Evolutionary conservation across 2,329 filamentous ascomycete species (phyloP), one percentile per base, ranked within the genome.

Genomic region (Sclerotinia subarctica): DNA sequence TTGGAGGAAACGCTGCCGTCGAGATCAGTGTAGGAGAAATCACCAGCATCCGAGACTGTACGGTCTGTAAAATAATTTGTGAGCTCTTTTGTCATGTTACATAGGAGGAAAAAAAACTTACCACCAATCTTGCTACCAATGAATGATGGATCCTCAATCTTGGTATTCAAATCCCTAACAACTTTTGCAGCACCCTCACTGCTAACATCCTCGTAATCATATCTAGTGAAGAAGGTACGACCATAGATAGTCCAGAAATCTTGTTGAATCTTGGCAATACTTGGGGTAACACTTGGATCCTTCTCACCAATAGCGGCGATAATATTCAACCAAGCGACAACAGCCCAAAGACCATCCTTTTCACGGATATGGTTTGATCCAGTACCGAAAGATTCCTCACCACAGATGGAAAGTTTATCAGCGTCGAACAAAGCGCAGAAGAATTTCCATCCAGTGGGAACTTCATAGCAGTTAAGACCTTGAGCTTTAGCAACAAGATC

Each of bases 381-480:
- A 15, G 95, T 99, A 73, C 95, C 95, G 80, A 99, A 99, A 72
- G 91, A 95, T 85, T 99, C 95, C 82, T 99, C 95, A 69, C 95
- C 95, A 78, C 95, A 99, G 79, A 99, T 99, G 77, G 95, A 97
- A 78, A 97, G 90, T 85, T 96, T 97, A 82, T 96, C 85, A 73
- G 92, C 90, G 77, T 97, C 94, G 76, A 97, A 97, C 69, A 97
- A 86, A 75, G 93, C 93, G 78, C 94, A 97, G 88, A 97, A 97
- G 86, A 97, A 97, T 81, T 97, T 97, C 95, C 95, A 99, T 76
- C 95, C 95, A 0, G 95, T 99, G 49, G 95, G 95, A 1, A 99
- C 95, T 81, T 99, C 95, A 82, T 99, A 99, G 81, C 88, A 90
- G 82, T 92, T 84, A 53, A 99, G 86, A 47, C 91, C 91, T 83